phyloP scores from a whole-genome alignment of 148 eudicot genomes.

The Vaccinium darrowii region DNA sequence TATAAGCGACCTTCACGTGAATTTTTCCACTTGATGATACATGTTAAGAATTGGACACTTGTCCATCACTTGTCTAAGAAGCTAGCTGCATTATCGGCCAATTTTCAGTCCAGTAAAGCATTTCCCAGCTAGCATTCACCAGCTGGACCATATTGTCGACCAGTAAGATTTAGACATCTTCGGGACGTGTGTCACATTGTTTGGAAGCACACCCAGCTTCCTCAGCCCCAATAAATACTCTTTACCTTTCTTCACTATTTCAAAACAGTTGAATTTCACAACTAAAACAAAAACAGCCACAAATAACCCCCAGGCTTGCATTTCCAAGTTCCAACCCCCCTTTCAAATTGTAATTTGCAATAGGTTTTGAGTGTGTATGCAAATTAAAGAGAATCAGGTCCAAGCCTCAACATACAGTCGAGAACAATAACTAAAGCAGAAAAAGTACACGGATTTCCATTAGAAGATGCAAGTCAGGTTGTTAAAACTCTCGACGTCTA shows the following conservation, averaged over 20 bases:
- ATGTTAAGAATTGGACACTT: not conserved
- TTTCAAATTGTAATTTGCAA: not conserved
- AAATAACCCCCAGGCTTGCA: not conserved
- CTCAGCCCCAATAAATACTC: not conserved
- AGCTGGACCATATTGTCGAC: not conserved
- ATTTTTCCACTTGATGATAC: not conserved
- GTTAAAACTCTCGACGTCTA: not conserved
- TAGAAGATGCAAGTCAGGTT: not conserved
- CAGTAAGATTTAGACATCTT: not conserved
- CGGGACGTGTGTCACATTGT: not conserved
- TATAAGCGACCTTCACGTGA: not conserved
- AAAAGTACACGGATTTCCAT: not conserved
- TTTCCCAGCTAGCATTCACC: no score
- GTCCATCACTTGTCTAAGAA: not conserved
- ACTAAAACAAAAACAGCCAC: conserved; percentile 4
- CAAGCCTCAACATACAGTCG: not conserved
- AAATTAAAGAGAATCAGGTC: not conserved
- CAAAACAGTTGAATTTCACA: not conserved
- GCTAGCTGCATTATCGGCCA: not conserved
- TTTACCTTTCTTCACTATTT: not conserved
- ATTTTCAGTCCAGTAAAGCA: no score
- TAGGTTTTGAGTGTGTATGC: not conserved
- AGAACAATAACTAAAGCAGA: not conserved
- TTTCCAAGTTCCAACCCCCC: not conserved
- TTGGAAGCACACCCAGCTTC: not conserved